These are phyloP conservation scores for Mycosphaerella sp. DNA, from an alignment of 2,329 filamentous ascomycete genomes.

Conservation along the genomic window DNA sequence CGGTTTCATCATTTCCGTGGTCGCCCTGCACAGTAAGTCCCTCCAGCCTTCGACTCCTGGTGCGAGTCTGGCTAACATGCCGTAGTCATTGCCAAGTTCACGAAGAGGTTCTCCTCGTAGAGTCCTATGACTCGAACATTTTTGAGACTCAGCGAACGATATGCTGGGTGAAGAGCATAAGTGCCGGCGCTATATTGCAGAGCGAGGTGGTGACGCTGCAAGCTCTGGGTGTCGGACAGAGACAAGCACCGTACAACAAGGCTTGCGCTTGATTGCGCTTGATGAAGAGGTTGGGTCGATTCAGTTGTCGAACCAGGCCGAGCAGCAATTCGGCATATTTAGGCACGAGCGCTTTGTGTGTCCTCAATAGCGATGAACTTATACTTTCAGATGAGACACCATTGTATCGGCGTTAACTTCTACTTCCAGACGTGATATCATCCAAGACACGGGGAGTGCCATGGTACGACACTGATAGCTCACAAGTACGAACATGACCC, in stretches of 20 bases:
- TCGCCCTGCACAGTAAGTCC: conserved; percentile 84
- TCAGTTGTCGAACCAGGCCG: neutral
- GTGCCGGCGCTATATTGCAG: neutral
- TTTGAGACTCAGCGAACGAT: neutral
- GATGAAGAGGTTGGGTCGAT: neutral
- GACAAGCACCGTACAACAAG: neutral
- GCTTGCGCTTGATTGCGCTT: neutral
- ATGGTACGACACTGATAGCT: neutral
- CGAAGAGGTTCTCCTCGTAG: conserved; percentile 69
- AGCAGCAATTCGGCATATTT: neutral
- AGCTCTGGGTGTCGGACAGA: neutral
- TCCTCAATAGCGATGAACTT: neutral
- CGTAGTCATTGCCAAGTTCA: conserved; percentile 89
- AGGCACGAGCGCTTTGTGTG: neutral
- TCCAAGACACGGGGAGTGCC: neutral
- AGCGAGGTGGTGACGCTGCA: neutral
- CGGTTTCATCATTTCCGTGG: conserved; percentile 98
- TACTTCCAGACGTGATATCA: neutral
- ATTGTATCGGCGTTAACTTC: too few species aligned
- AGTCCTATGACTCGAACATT: neutral
- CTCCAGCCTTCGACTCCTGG: neutral
- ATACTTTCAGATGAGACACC: neutral
- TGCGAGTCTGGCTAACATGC: conserved; percentile 18
- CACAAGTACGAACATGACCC: too few species aligned
- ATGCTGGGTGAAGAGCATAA: neutral